Evolutionary conservation across 169 alveolate species (phyloP).

Genomic region (Amoebophrya sp.): DNA sequence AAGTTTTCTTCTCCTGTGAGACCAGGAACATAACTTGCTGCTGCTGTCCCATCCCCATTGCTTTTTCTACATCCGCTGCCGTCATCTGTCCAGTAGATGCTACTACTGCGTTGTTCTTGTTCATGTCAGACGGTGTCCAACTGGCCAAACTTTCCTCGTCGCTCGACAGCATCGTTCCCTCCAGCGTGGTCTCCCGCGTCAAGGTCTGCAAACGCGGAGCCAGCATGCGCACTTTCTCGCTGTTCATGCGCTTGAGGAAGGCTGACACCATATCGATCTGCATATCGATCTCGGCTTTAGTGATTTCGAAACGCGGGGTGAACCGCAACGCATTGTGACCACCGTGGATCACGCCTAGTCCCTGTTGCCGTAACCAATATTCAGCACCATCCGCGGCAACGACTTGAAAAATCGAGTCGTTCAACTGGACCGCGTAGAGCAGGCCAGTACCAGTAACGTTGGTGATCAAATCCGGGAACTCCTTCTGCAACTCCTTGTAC

Average conservation of each 20-base stretch:
- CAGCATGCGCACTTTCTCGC: background rate
- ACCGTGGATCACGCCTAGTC: conserved; percentile 33
- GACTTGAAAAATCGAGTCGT: conserved; percentile 2
- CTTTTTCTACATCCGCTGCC: too few relatives aligned
- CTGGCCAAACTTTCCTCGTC: too few relatives aligned
- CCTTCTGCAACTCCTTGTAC: conserved; percentile 23
- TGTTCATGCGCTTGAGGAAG: background rate
- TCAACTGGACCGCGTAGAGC: conserved; percentile 24
- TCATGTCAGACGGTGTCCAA: too few relatives aligned
- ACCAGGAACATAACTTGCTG: too few relatives aligned
- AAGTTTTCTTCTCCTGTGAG: too few relatives aligned
- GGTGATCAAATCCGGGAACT: conserved; percentile 24
- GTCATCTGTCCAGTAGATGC: too few relatives aligned
- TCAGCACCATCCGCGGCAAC: conserved; percentile 31
- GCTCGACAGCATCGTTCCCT: too few relatives aligned
- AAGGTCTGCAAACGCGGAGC: background rate
- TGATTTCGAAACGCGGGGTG: conserved; percentile 26
- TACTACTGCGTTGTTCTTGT: too few relatives aligned
- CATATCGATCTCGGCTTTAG: conserved; percentile 28
- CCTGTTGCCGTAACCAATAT: conserved; percentile 27
- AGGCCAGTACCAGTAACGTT: conserved; percentile 31
- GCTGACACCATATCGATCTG: conserved; percentile 16
- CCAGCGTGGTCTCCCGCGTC: too few relatives aligned
- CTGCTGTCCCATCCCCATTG: too few relatives aligned
- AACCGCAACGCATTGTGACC: conserved; percentile 31